Conservation (phyloP, 1,284 basidiomycete genomes). For the Tetrapyrgos nigripes region DNA sequence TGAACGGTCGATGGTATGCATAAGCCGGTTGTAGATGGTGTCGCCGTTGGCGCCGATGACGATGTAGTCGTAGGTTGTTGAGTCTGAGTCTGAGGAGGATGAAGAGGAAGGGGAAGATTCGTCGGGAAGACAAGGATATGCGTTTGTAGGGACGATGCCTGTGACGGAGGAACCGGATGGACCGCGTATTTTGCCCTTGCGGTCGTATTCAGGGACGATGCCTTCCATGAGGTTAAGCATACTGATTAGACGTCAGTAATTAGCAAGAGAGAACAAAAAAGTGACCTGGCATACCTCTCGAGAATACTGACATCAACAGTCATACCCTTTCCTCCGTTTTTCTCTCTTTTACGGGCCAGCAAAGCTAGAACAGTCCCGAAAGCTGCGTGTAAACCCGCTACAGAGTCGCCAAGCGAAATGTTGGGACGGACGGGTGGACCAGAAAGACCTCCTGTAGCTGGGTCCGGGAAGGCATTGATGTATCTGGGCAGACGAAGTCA, state of each 20-base stretch:
- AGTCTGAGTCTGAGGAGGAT: slow-evolving; percentile 38
- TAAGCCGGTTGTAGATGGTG: slow-evolving; percentile 69
- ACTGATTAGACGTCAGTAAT: slow-evolving; percentile 35
- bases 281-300: slow-evolving; percentile 55
- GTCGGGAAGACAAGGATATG: slow-evolving; percentile 66
- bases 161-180: slow-evolving; percentile 77
- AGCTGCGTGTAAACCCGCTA: slow-evolving; percentile 74
- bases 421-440: slow-evolving; percentile 74
- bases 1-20: slow-evolving; percentile 60
- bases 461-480: slow-evolving; percentile 70
- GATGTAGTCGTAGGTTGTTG: too few species aligned
- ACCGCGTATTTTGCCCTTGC: slow-evolving; percentile 69
- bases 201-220: slow-evolving; percentile 76
- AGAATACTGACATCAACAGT: slow-evolving; percentile 79
- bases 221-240: slow-evolving; percentile 82
- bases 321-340: slow-evolving; percentile 50
- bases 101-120: slow-evolving; percentile 42
- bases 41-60: slow-evolving; percentile 78
- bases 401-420: slow-evolving; percentile 72
- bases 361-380: slow-evolving; percentile 83
- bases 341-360: slow-evolving; percentile 53
- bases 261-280: neutral
- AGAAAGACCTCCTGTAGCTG: slow-evolving; percentile 53
- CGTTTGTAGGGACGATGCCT: slow-evolving; percentile 76
- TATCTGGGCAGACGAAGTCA: too few species aligned